phyloP scores from a whole-genome alignment of 2,329 filamentous ascomycete genomes.

The Colletotrichum camelliae region DNA sequence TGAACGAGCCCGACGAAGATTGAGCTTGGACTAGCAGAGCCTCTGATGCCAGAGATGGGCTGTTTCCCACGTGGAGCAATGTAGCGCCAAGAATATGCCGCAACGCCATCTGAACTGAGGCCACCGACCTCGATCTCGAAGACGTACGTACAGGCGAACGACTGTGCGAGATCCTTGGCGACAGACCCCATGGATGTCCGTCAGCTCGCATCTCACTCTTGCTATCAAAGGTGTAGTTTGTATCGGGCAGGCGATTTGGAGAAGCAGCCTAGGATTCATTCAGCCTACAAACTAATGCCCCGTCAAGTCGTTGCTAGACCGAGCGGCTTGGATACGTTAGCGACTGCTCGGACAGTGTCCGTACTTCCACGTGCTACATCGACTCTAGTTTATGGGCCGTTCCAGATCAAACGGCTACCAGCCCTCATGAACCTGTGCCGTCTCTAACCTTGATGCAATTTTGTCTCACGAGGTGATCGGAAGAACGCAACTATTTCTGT shows the following conservation, averaged over 20 bases:
- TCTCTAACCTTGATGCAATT: neutral
- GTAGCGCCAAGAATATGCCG: slow-evolving; percentile 1
- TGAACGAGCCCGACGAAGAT: neutral
- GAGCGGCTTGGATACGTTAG: neutral
- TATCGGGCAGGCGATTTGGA: neutral
- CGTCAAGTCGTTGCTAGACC: neutral
- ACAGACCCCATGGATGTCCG: neutral
- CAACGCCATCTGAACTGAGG: slow-evolving; percentile 14
- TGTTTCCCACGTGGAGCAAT: slow-evolving; percentile 4
- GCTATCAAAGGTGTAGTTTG: neutral
- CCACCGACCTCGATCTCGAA: neutral
- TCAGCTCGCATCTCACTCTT: neutral
- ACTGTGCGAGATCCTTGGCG: neutral
- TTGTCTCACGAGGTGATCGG: neutral
- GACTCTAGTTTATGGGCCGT: neutral
- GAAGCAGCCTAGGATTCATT: neutral
- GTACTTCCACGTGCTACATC: neutral
- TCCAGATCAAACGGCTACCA: neutral
- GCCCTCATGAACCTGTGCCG: neutral
- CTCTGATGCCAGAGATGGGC: neutral
- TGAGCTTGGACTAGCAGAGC: neutral
- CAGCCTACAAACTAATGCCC: neutral
- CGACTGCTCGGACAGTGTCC: neutral
- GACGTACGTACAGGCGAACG: neutral
- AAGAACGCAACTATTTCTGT: neutral